These are phyloP conservation scores for Aspergillus glaucus DNA, from an alignment of 2,329 filamentous ascomycete genomes.

Conservation along the genomic window DNA sequence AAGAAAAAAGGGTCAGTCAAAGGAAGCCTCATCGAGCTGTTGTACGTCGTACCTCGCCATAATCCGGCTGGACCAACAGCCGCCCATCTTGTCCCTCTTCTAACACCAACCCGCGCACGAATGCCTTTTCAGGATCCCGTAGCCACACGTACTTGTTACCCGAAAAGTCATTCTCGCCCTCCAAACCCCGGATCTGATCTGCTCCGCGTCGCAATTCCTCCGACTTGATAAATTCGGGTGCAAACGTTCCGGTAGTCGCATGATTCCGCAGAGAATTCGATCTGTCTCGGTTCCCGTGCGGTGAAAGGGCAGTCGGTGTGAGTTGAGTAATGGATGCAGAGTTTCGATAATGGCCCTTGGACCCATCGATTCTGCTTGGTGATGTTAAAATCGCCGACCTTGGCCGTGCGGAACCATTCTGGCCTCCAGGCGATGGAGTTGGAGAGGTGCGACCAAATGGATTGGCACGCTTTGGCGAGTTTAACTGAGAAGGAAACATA, in stretches of 20 bases:
- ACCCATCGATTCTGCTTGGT: conserved; percentile 38
- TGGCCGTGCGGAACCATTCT: conserved; percentile 46
- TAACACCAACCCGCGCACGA: conserved; percentile 86
- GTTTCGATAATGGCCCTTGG: conserved; percentile 58
- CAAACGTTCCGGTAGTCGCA: conserved; percentile 74
- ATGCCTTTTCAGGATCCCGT: conserved; percentile 77
- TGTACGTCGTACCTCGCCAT: conserved; percentile 64
- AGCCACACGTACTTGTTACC: conserved; percentile 98
- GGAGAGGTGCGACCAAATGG: conserved; percentile 61
- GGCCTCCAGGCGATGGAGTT: conserved; percentile 54
- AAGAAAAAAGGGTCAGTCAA: conserved; percentile 14
- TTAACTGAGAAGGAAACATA: conserved; percentile 53
- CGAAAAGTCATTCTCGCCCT: conserved; percentile 98
- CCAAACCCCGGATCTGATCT: conserved; percentile 62
- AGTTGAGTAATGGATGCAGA: conserved; percentile 59
- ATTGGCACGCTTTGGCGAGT: conserved; percentile 70
- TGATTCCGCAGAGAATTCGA: conserved; percentile 61
- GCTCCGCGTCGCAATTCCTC: conserved; percentile 62
- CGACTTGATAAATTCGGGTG: conserved; percentile 88
- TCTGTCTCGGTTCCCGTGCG: conserved; percentile 38
- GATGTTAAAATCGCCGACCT: conserved; percentile 69
- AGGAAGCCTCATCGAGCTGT: not conserved
- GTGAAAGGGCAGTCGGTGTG: conserved; percentile 38
- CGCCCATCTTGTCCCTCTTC: conserved; percentile 66
- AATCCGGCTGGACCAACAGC: conserved; percentile 84